These are phyloP conservation scores for Eurotiales sp. DNA, from an alignment of 2,329 filamentous ascomycete species.

Conservation along the genomic window DNA sequence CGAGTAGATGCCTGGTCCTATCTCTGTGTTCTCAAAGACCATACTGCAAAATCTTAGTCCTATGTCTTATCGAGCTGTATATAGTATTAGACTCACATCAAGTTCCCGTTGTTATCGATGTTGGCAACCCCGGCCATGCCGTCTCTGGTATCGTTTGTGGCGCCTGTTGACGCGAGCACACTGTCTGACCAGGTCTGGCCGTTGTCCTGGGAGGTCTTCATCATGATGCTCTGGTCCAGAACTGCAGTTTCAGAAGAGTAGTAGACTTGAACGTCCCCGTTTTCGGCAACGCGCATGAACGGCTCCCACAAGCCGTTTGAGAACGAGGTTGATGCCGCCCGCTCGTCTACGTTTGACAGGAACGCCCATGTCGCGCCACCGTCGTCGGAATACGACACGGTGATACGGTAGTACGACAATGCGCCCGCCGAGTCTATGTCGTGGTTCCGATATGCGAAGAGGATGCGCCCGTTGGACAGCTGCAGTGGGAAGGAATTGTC, in stretches of 20 bases:
- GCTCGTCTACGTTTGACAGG: constrained; percentile 3
- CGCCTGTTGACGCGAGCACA: not conserved
- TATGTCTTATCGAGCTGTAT: not conserved
- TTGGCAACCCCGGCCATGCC: constrained; percentile 1
- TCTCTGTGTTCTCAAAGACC: constrained; percentile 1
- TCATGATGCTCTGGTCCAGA: constrained; percentile 3
- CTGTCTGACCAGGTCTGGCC: constrained; percentile 5
- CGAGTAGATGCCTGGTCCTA: not conserved
- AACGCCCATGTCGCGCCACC: not conserved
- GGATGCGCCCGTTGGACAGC: constrained; percentile 1
- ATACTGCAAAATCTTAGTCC: not conserved
- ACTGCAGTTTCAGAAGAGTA: not conserved
- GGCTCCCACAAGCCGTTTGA: constrained; percentile 5
- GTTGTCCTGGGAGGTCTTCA: constrained; percentile 3
- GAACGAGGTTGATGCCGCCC: not conserved
- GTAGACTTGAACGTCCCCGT: not conserved
- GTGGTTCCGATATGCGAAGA: constrained; percentile 4
- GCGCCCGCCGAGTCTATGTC: not conserved
- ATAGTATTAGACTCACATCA: not conserved
- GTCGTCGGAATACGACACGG: constrained; percentile 3
- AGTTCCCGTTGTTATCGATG: constrained; percentile 2
- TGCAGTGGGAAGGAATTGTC: constrained; percentile 6
- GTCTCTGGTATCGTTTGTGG: constrained; percentile 1
- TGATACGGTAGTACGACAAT: not conserved
- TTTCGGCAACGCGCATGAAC: not conserved